Base-by-base conservation (phyloP, 495 filamentous ascomycete genomes). In the Penicillium psychrofluorescens region DNA sequence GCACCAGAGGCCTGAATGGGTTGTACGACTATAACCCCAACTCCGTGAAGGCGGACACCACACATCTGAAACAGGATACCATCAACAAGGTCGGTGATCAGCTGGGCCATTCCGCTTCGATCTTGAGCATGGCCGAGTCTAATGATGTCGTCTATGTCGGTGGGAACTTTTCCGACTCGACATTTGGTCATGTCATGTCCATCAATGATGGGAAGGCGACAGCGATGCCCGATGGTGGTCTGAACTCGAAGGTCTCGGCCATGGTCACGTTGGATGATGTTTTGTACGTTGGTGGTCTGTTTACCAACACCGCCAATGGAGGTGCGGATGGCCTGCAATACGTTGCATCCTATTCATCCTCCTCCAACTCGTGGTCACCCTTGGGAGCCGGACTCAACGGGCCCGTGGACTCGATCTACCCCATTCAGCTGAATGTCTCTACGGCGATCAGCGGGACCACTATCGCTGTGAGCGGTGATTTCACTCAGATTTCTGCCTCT, bases 361-460 rank as follows among this genome's bases (percentile, higher is more conserved):
- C 69, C 10, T 77, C 70, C 43, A 78, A 86, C 42, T 61, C 70
- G 11, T 99, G 91, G 92, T 68, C 67, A 16, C 58, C 92, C 0
- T 74, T 99, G 7, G 92, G 91, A 32, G 85, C 81, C 36, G 92
- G 92, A 35, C 83, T 97, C 44, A 84, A 92, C 58, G 92, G 91
- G 11, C 68, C 65, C 10, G 92, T 98, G 29, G 67, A 63, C 31
- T 71, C 72, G 10, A 76, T 97, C 38, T 83, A 94, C 38, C 76
- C 81, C 1, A 69, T 95, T 45, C 74, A 76, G n/a, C 66, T 96
- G 55, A 96, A 95, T 62, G 64, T 95, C 30, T 92, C 83, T 4
- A 65, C 62, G 28, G 77, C 80, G 22, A 69, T 75, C 8, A 79
- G 82, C 9, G 88, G 94, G 61, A 75, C 78, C 6, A 85, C 83